These are phyloP conservation scores for Botrytis squamosa DNA, from an alignment of 2,329 filamentous ascomycete genomes.

Conservation along the genomic window DNA sequence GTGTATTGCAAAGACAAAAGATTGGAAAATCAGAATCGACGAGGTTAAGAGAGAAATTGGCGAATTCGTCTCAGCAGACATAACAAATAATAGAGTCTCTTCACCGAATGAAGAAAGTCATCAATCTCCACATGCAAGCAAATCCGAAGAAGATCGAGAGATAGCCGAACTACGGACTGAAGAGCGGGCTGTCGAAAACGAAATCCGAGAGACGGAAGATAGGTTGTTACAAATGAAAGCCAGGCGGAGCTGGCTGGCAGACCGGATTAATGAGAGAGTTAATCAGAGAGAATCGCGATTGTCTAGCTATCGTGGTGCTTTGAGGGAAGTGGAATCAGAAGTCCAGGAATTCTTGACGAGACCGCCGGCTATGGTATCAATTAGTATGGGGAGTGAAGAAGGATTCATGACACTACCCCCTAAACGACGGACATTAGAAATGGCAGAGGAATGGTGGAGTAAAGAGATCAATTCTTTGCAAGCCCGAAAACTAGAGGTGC, in stretches of 20 bases:
- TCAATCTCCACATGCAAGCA: slow-evolving; percentile 45
- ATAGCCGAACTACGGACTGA: slow-evolving; percentile 60
- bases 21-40: slow-evolving; percentile 47
- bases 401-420: slow-evolving; percentile 59
- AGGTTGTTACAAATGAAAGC: slow-evolving; percentile 60
- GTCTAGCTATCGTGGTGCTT: slow-evolving; percentile 66
- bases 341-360: slow-evolving; percentile 58
- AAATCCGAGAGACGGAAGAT: slow-evolving; percentile 66
- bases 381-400: slow-evolving; percentile 37
- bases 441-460: slow-evolving; percentile 71
- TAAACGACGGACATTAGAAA: slow-evolving; percentile 64
- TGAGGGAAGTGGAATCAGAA: slow-evolving; percentile 64
- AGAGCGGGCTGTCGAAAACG: slow-evolving; percentile 51
- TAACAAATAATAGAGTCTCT: slow-evolving; percentile 37
- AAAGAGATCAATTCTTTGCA: slow-evolving; percentile 59
- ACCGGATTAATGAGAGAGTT: slow-evolving; percentile 59
- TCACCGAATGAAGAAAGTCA: slow-evolving; percentile 56
- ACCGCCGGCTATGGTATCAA: slow-evolving; percentile 45
- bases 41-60: slow-evolving; percentile 22
- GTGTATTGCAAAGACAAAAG: slow-evolving; percentile 57
- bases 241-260: slow-evolving; percentile 57
- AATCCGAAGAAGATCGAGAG: slow-evolving; percentile 55
- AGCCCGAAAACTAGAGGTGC: slow-evolving; percentile 54
- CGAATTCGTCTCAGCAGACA: slow-evolving; percentile 3
- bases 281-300: slow-evolving; percentile 69